These are phyloP conservation scores for Leccinum ochraceum DNA, from an alignment of 768 basidiomycete genomes.

Conservation along the genomic window DNA sequence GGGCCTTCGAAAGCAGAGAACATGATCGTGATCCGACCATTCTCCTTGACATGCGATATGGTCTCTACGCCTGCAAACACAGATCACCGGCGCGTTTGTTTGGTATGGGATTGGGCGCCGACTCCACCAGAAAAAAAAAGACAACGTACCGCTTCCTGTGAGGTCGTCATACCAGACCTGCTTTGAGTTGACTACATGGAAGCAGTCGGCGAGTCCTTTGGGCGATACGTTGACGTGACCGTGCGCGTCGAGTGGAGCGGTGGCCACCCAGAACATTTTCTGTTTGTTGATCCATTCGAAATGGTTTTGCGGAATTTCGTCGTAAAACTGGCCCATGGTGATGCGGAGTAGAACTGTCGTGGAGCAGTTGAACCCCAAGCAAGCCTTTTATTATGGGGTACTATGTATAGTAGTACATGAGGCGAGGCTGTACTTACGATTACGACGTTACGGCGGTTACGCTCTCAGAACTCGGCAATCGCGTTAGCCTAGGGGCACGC, in stretches of 20 bases:
- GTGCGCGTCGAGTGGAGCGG: slow-evolving; percentile 55
- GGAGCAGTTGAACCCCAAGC: background rate
- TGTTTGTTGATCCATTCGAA: slow-evolving; percentile 62
- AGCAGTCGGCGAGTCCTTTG: slow-evolving; percentile 64
- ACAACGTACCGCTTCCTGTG: slow-evolving; percentile 57
- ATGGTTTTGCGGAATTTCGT: slow-evolving; percentile 56
- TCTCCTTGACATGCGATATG: slow-evolving; percentile 61
- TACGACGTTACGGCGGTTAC: too few relatives aligned
- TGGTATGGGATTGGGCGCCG: background rate
- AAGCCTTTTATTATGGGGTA: too few relatives aligned
- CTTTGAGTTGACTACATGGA: slow-evolving; percentile 55
- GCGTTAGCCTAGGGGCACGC: too few relatives aligned
- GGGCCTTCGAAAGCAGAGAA: slow-evolving; percentile 65
- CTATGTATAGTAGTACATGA: too few relatives aligned
- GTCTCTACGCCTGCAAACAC: slow-evolving; percentile 51
- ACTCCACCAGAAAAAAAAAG: background rate
- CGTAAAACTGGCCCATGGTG: slow-evolving; percentile 58
- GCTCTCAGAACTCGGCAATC: too few relatives aligned
- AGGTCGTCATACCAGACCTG: slow-evolving; percentile 77
- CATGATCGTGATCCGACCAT: slow-evolving; percentile 62
- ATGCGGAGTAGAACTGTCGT: background rate
- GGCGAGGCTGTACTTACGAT: too few relatives aligned
- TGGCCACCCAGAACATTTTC: slow-evolving; percentile 71
- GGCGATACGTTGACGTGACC: slow-evolving; percentile 72
- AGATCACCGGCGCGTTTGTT: background rate